These are phyloP conservation scores for Gnomoniopsis smithogilvyi DNA, from an alignment of 2,329 filamentous ascomycete species.

Conservation along the genomic window DNA sequence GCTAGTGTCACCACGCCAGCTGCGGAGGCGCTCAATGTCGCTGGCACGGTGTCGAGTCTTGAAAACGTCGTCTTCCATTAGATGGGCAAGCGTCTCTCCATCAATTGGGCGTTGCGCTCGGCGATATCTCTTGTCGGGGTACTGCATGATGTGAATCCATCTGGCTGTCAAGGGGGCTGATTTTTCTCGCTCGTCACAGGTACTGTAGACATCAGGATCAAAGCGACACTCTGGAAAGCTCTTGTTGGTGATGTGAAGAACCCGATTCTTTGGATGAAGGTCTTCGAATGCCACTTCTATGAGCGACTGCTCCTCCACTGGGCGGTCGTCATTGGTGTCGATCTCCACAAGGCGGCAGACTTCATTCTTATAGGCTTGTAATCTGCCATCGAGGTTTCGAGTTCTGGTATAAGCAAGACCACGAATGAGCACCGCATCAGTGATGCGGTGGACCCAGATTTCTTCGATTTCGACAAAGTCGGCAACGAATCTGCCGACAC, in stretches of 20 bases:
- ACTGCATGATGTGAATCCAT: slow-evolving; percentile 40
- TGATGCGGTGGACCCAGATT: slow-evolving; percentile 34
- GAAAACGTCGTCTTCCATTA: slow-evolving; percentile 27
- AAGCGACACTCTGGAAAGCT: slow-evolving; percentile 38
- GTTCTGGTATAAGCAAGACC: slow-evolving; percentile 37
- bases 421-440: slow-evolving; percentile 35
- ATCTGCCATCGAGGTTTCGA: slow-evolving; percentile 31
- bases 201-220: slow-evolving; percentile 18
- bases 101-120: slow-evolving; percentile 19
- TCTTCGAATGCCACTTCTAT: slow-evolving; percentile 38
- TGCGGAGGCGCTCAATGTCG: slow-evolving; percentile 28
- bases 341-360: slow-evolving; percentile 40
- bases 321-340: slow-evolving; percentile 31
- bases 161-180: slow-evolving; percentile 47
- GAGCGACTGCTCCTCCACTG: slow-evolving; percentile 32
- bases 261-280: slow-evolving; percentile 36
- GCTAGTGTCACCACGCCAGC: slow-evolving; percentile 35
- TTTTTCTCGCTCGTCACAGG: slow-evolving; percentile 22
- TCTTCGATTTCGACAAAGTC: slow-evolving; percentile 33
- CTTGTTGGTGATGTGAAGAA: slow-evolving; percentile 54
- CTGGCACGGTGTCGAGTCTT: slow-evolving; percentile 18
- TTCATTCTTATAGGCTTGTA: slow-evolving; percentile 40
- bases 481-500: slow-evolving; percentile 17
- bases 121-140: slow-evolving; percentile 26
- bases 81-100: slow-evolving; percentile 33